phyloP scores from a whole-genome alignment of 148 eudicot species.

The Nepenthes mirabilis region DNA sequence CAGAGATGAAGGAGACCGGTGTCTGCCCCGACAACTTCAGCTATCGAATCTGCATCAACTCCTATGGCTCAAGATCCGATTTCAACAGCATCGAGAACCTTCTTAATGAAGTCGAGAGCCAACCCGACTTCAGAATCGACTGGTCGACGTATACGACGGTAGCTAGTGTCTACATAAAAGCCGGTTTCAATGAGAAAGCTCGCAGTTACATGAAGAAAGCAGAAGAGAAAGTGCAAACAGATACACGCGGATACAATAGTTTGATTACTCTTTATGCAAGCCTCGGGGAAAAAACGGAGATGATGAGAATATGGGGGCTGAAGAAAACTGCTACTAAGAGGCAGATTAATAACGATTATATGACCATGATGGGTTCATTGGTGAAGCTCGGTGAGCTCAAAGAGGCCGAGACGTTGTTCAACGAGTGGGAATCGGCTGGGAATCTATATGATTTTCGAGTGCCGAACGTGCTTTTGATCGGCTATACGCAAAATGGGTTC shows the following conservation, averaged over 20 bases:
- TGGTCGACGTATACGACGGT: constrained; percentile 28
- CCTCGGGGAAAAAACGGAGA: constrained; percentile 25
- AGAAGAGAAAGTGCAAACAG: constrained; percentile 15
- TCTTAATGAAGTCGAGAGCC: constrained; percentile 25
- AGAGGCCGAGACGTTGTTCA: constrained; percentile 24
- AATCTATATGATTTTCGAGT: constrained; percentile 33
- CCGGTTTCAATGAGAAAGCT: constrained; percentile 28
- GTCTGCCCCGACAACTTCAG: constrained; percentile 25
- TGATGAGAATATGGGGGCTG: constrained; percentile 35
- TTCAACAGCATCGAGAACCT: constrained; percentile 24
- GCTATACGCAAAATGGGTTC: constrained; percentile 27
- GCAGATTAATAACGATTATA: constrained; percentile 34
- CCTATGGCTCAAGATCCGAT: constrained; percentile 27
- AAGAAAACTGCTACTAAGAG: constrained; percentile 20
- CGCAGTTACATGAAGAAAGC: constrained; percentile 25
- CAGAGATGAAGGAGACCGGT: constrained; percentile 32
- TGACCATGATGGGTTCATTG: constrained; percentile 27
- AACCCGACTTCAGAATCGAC: constrained; percentile 25
- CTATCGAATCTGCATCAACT: constrained; percentile 34
- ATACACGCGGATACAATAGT: constrained; percentile 21
- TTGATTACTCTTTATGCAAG: constrained; percentile 36
- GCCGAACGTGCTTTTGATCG: constrained; percentile 29
- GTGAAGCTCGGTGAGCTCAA: constrained; percentile 34
- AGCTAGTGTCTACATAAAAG: constrained; percentile 25
- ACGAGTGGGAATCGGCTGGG: constrained; percentile 40